Evolutionary conservation across 805 yeast species (phyloP).

Genomic region (Saccharomycopsis schoenii): DNA sequence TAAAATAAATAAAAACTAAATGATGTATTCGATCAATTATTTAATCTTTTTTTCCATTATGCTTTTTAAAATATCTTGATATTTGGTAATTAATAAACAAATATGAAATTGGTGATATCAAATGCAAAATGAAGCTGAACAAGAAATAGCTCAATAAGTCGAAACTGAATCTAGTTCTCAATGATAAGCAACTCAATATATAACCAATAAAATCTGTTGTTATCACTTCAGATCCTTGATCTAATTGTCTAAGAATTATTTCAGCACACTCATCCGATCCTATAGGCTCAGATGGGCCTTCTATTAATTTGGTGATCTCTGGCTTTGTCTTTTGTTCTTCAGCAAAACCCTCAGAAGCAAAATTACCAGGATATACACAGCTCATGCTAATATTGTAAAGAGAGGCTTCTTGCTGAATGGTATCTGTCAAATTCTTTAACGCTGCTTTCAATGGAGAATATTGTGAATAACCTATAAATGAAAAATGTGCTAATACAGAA

Average conservation of each 20-base stretch:
- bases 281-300: conserved; percentile 73
- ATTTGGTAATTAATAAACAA: conserved; percentile 43
- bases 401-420: conserved; percentile 71
- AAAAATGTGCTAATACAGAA: conserved; percentile 72
- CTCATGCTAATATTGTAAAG: conserved; percentile 62
- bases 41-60: conserved; percentile 6
- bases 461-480: conserved; percentile 84
- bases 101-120: conserved; percentile 53
- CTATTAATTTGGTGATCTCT: conserved; percentile 66
- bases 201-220: conserved; percentile 83
- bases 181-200: conserved; percentile 54
- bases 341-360: conserved; percentile 75
- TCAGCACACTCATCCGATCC: conserved; percentile 57
- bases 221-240: conserved; percentile 59
- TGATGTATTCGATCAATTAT: not conserved
- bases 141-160: conserved; percentile 44
- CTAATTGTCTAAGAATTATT: conserved; percentile 44
- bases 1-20: not conserved
- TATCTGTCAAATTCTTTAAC: conserved; percentile 59
- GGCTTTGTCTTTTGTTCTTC: conserved; percentile 84
- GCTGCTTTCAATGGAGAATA: conserved; percentile 90
- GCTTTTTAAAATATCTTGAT: conserved; percentile 34
- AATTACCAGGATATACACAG: conserved; percentile 81
- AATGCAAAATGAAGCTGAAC: conserved; percentile 37
- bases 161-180: conserved; percentile 63